Base-by-base conservation (phyloP, 1,284 basidiomycete species). In the Cryptococcus hybrid region DNA sequence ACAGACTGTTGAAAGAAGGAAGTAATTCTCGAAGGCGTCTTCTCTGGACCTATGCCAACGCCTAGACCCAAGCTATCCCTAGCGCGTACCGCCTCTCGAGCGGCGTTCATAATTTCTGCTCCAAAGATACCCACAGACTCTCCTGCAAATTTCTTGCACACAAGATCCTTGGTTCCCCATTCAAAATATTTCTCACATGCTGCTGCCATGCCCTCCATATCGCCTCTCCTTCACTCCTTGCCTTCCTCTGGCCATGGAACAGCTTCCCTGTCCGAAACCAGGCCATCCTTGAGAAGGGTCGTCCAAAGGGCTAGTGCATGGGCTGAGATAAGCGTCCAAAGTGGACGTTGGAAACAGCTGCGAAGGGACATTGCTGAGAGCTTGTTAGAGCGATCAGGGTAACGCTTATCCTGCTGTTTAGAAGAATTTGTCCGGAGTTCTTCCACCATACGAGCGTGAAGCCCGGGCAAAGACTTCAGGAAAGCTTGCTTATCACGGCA, bases 111-210 rank as follows among this genome's bases (percentile, higher is more conserved):
- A 7, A 75, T 45, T 48, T 73, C 66, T 8, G 65, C 59, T 8
- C 67, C 64, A 49, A 71, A 75, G 1, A 76, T 39, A 7, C 68
- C 70, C 40, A 75, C 55, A 15, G 57, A 54, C 57, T 70, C 69
- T 4, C 68, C 59, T 30, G 67, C 69, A 52, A 79, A 76, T 55
- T 70, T 69, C 59, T 68, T 75, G 40, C 59, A 65, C 3, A 78
- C 75, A 3, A 71, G 59, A 5, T 90, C 87, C 61, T 82, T 85
- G 47, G 89, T 86, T 0, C 90, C 91, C 91, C 91, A 94, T 69
- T 93, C 91, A 64, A 94, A 94, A 69, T 87, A 89, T 51, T 85
- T 81, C 73, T 94, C 91, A 77, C 90, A 93, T 1, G 86, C 80
- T 4, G 79, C 82, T 0, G 90, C 89, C 15, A 92, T 82, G 55